Evolutionary conservation across 331 rosid genomes (phyloP).

Genomic region (Quercus lobata): DNA sequence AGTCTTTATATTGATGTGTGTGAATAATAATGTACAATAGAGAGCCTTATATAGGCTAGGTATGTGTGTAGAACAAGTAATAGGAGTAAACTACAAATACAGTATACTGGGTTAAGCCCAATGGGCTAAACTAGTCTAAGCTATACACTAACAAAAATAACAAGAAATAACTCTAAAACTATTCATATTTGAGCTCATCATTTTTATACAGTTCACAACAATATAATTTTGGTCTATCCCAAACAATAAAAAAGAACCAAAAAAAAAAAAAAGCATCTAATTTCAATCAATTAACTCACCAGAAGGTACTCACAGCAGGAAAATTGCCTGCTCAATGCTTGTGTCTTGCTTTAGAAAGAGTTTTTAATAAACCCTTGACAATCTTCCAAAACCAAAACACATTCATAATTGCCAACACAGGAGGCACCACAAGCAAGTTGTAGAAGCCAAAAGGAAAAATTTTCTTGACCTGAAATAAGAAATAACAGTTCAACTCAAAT

Average conservation of each 20-base stretch:
- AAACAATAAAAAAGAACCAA: not conserved
- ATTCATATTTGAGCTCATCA: too few species aligned
- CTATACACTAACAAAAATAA: conserved; percentile 9
- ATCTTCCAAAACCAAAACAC: conserved; percentile 94
- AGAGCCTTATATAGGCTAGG: too few species aligned
- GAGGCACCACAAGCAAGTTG: conserved; percentile 61
- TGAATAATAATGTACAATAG: too few species aligned
- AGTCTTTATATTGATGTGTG: too few species aligned
- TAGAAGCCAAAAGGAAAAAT: conserved; percentile 66
- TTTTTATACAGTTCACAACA: too few species aligned
- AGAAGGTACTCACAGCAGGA: not conserved
- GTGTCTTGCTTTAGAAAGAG: conserved; percentile 64
- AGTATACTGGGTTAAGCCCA: too few species aligned
- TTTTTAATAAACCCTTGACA: conserved; percentile 71
- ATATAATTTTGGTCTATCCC: too few species aligned
- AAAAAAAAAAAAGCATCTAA: not conserved
- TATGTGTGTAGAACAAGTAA: too few species aligned
- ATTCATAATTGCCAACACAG: conserved; percentile 58
- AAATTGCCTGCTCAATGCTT: conserved; percentile 39
- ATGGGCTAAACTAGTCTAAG: too few species aligned
- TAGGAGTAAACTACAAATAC: too few species aligned
- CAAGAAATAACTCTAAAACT: too few species aligned
- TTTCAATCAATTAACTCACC: not conserved
- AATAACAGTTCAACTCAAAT: not conserved
- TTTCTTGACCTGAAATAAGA: conserved; percentile 52